Base-by-base conservation (phyloP, 202 grass and related monocot genomes). In the Elaeis oleifera region DNA sequence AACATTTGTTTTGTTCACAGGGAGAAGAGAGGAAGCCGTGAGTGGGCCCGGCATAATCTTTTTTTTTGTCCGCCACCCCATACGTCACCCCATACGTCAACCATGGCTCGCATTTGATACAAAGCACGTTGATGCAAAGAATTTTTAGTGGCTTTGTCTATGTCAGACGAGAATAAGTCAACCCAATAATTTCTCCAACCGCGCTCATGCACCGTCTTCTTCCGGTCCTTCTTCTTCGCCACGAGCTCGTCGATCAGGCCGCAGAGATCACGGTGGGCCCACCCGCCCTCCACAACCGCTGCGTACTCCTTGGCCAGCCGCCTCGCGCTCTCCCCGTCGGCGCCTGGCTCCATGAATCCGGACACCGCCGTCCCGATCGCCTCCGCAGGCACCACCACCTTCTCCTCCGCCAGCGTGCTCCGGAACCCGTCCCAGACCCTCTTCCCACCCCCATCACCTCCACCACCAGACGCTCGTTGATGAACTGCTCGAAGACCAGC, bases 401-500 rank as follows among this genome's bases (percentile, higher is more conserved):
- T 57, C 18, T 80, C 69, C 16, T 18, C 72, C 16, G 4, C 50
- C 23, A 64, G 75, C 22, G 32, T 65, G 64, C 84, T 63, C 59
- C 87, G 63, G 44, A 50, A 79, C 25, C 76, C 78, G 18, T 76
- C 91, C 84, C 84, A 83, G 31, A 90, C 72, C 59, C 76, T 56
- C 53, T 22, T 17, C 87, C 91, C 51, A 71, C 81, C 52, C 66
- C 65, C 4, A 24, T 55, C 26, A 96, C 83, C 56, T 90, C 81
- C 21, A 78, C 83, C 22, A 81, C 69, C 52, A 96, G 71, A n/a
- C 78, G 65, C 73, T 96, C 90, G 63, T 90, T 90, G 76, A 90
- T 86, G 85, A 95, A 95, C 53, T 95, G 90, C 77, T 90, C 85
- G 36, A 90, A 95, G 69, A 87, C 85, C 16, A 90, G 73, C n/a